Base-by-base conservation (phyloP, 371 early-diverging fungal species). In the Mortierella sp. region DNA sequence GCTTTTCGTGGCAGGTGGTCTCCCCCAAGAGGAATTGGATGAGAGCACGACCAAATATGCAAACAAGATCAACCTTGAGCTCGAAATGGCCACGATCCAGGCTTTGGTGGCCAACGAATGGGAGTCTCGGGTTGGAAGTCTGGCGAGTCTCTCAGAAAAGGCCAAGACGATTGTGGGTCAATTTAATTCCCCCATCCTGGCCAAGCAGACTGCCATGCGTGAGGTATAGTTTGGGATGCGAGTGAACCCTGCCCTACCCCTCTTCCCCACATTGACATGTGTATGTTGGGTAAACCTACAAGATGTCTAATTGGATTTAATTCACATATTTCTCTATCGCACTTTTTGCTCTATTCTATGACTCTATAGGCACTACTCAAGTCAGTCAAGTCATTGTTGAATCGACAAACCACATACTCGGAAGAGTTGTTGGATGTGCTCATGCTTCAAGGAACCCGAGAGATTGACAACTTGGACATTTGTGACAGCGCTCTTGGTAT, bases 371-470 rank as follows among this genome's bases (percentile, higher is more conserved):
- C 63, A 11, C 30, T 69, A 1, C 25, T 60, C 7, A 21, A 57
- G 23, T 48, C 72, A 4, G 44, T 61, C 29, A 46, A 50, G 30
- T 37, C 57, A 2, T 64, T 79, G 50, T 23, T 79, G 66, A 61
- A 57, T n/a, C 79, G 66, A 7, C 56, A 79, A 23, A 46, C 66
- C 0, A 28, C 72, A 0, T 61, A 68, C 47, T 79, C 79, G 0
- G 79, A 79, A 63, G 73, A 72, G 37, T n/a, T 79, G 23, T 37
- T 79, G 53, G 79, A 79, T 50, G 30, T 72, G 7, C 62, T 79
- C 19, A 79, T 79, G 68, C 57, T 68, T 5, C 73, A 79, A 43
- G 65, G 68, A 48, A 30, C 46, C 19, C 44, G 30, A 15, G 79
- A 68, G 28, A 63, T 79, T 30, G 55, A 68, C 16, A 59, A 50